Base-by-base conservation (phyloP, 441 rosid genomes). In the Brassica balearica region DNA sequence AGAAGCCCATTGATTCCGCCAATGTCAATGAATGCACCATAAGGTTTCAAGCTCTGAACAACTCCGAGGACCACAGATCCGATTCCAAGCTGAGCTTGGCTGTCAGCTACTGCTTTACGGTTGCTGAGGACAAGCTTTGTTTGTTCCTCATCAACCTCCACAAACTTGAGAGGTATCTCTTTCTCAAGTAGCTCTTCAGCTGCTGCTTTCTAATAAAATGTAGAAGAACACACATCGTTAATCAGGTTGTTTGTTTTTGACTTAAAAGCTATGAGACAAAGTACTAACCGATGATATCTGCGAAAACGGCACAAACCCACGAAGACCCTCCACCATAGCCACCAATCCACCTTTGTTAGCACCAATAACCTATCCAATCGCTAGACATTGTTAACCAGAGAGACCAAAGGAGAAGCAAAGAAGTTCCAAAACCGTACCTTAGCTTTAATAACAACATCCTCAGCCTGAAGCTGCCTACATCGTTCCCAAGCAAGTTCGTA, bases 91-190 rank as follows among this genome's bases (percentile, higher is more conserved):
- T 96, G 99, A 60, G 98, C 94, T 72, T 96, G 98, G 82, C 95
- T 91, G 77, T 93, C 98, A n/a, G 97, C 98, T 90, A 96, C 91
- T 69, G 98, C 99, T 89, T 95, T 95, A 83, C 95, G 93, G 89
- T 95, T 92, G 73, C 98, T 93, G 83, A 95, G 90, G 56, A 95
- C 95, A 76, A 95, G 94, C 84, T 97, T 89, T 15, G 95, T 83
- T 79, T 92, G 90, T 71, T 95, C 99, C 90, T 93, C 96, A 59
- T 95, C 99, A 81, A 95, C 93, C 75, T 95, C 99, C 71, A 95
- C 97, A 85, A 95, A 93, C 85, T 95, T 95, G 56, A 95, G 82
- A 1, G 97, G 96, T 60, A 95, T 72, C 79, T 91, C 91, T 86
- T 89, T 93, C 0, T 80, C 96, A 8, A 92, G 87, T 82, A 92